Evolutionary conservation across 108 stramenopile species (phyloP), one percentile per base, ranked within the genome.

Genomic region (Pseudonitzschia pungens): DNA sequence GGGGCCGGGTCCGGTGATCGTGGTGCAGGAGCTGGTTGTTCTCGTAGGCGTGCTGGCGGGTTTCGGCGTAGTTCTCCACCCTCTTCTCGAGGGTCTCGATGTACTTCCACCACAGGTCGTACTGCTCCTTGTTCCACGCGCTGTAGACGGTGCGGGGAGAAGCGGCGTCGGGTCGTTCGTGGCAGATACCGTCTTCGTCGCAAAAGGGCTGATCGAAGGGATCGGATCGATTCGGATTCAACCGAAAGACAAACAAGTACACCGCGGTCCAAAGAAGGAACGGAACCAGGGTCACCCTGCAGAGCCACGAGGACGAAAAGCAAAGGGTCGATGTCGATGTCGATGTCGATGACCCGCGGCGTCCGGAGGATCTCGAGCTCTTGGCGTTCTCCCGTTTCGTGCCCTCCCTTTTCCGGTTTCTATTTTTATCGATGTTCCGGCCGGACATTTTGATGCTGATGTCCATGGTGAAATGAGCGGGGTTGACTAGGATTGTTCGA

Each of bases 91-190:
- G 74, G 1, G 31, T 29, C 8, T 42, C 68, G 24, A 76, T 50
- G 44, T 53, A 57, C 7, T 76, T 29, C 72, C 70, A 76, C 83
- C 83, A 83, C 20, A 32, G 22, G 15, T 72, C 60, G 56, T 68
- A 70, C 53, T 79, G 75, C 33, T 71, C 60, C 27, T 42, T 66
- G 26, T 68, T 65, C 69, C 54, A 33, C 33, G 78, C 75, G 68
- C 78, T 80, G 57, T 77, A 77, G 1, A 59, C 42, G 10, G 83
- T 83, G n/a, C 83, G 70, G 27, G 83, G 76, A n/a, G 77, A 77
- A 8, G 81, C 41, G 58, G 65, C 59, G 58, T 77, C 57, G 0
- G 81, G 57, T 53, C 66, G 52, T 56, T 85, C 81, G 41, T 70
- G 70, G 48, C 79, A 86, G 31, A 45, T 71, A 0, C 81, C 81